Percentiles rank a stretch among this genome's conserved stretches.
These are phyloP conservation scores for Pseudogymnoascus sp. DNA, from an alignment of 2,329 filamentous ascomycete genomes.

Conservation along the genomic window DNA sequence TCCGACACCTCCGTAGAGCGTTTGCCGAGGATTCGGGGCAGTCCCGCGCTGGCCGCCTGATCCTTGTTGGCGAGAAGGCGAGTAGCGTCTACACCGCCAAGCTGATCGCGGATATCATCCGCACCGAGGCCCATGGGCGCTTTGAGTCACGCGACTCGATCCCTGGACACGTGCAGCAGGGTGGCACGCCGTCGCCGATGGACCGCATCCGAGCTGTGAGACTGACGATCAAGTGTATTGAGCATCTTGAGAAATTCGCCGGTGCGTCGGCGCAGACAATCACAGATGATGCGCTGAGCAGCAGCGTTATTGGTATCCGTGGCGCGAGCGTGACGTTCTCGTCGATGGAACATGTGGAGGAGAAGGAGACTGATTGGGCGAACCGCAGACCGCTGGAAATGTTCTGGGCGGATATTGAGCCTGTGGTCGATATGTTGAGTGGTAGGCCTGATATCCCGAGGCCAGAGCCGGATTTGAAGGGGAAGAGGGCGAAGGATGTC, in stretches of 20 bases:
- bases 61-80: conserved; percentile 93
- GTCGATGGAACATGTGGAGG: conserved; percentile 71
- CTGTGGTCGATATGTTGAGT: conserved; percentile 74
- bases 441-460: conserved; percentile 48
- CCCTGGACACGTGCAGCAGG: conserved; percentile 90
- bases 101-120: conserved; percentile 90
- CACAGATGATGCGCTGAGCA: conserved; percentile 61
- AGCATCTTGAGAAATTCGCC: conserved; percentile 75
- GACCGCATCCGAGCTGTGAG: conserved; percentile 87
- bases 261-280: conserved; percentile 59
- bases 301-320: conserved; percentile 83
- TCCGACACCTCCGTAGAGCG: conserved; percentile 76
- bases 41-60: conserved; percentile 81
- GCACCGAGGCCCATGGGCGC: conserved; percentile 79
- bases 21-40: conserved; percentile 82
- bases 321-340: conserved; percentile 85
- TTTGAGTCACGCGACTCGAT: conserved; percentile 91
- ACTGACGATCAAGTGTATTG: conserved; percentile 86
- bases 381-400: conserved; percentile 75
- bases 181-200: conserved; percentile 88
- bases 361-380: conserved; percentile 83
- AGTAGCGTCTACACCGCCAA: conserved; percentile 86
- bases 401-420: conserved; percentile 75
- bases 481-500: conserved; percentile 49
- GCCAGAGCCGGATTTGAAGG: conserved; percentile 43